These are phyloP conservation scores for Wilcoxina mikolae DNA, from an alignment of 495 filamentous ascomycete genomes.

Conservation along the genomic window DNA sequence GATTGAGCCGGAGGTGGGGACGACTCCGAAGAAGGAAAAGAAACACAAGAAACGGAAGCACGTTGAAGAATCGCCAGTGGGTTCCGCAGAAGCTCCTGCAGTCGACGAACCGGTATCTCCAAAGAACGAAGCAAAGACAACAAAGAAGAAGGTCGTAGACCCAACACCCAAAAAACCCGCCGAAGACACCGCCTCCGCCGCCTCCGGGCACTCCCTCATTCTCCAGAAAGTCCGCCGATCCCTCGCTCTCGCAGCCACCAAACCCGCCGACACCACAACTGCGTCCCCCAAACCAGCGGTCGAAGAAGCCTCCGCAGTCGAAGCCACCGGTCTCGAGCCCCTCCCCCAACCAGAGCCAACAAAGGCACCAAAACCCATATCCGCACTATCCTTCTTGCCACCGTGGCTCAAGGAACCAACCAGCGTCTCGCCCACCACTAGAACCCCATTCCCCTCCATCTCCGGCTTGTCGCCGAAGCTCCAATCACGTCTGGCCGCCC, in stretches of 20 bases:
- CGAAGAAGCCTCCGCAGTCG: neutral
- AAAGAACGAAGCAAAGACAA: neutral
- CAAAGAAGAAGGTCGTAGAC: neutral
- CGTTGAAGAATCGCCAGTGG: neutral
- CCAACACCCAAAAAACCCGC: neutral
- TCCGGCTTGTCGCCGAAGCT: conserved; percentile 40
- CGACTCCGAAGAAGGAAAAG: neutral
- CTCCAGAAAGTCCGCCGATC: conserved; percentile 23
- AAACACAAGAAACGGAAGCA: conserved; percentile 4
- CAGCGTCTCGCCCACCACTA: conserved; percentile 42
- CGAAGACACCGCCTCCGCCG: neutral
- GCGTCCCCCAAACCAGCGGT: neutral
- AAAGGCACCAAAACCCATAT: conserved; percentile 8
- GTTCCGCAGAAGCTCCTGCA: conserved; percentile 11
- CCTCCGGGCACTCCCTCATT: conserved; percentile 23
- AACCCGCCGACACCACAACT: neutral
- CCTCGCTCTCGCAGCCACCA: neutral
- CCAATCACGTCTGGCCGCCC: conserved; percentile 45
- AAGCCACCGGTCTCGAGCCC: conserved; percentile 19
- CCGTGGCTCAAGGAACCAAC: conserved; percentile 64
- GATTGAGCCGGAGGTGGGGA: conserved; percentile 6
- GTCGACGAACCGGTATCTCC: neutral
- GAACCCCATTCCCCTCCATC: conserved; percentile 46
- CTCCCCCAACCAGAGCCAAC: conserved; percentile 20
- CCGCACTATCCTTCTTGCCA: conserved; percentile 39